Percentiles rank a stretch among this genome's conserved stretches.
Conservation (phyloP, 1,284 basidiomycete species). For the Ustilago crameri region DNA sequence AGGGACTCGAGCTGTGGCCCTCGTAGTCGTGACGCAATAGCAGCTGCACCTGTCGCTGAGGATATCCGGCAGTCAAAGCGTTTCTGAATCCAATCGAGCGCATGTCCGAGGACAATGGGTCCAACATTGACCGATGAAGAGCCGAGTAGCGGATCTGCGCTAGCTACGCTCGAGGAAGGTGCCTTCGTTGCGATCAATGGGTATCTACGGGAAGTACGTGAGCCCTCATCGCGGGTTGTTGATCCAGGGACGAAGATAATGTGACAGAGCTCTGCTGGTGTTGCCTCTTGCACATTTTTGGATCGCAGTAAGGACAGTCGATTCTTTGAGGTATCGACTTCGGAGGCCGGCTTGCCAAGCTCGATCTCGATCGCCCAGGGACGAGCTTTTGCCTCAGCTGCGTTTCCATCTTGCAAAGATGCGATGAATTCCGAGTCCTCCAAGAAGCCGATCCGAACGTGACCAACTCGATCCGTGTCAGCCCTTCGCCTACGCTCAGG, state of each 20-base stretch:
- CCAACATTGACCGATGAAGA: conserved; percentile 26
- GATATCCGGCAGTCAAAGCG: conserved; percentile 49
- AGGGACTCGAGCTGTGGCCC: conserved; percentile 32
- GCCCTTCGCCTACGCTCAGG: conserved; percentile 36
- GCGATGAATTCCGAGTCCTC: conserved; percentile 28
- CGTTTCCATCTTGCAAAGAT: conserved; percentile 17
- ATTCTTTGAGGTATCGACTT: conserved; percentile 13
- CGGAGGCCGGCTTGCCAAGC: conserved; percentile 41
- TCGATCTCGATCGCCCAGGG: conserved; percentile 50
- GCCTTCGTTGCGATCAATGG: conserved; percentile 45
- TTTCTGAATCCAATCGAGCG: conserved; percentile 51
- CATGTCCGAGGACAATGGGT: conserved; percentile 32
- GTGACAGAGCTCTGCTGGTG: conserved; percentile 42
- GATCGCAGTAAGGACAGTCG: conserved; percentile 15
- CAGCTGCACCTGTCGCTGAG: conserved; percentile 23
- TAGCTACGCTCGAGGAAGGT: conserved; percentile 15
- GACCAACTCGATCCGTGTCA: conserved; percentile 36
- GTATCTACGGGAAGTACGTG: conserved; percentile 31
- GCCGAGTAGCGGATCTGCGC: conserved; percentile 18
- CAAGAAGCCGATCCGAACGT: conserved; percentile 40
- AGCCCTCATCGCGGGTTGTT: conserved; percentile 7
- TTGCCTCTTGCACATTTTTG: conserved; percentile 20
- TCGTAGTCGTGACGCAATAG: conserved; percentile 24
- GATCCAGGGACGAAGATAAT: conserved; percentile 43
- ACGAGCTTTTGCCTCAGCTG: conserved; percentile 20